Percentiles rank a stretch among this genome's conserved stretches.
Conservation (phyloP, 1,139 yeast genomes). For the Candida glucosophila region DNA sequence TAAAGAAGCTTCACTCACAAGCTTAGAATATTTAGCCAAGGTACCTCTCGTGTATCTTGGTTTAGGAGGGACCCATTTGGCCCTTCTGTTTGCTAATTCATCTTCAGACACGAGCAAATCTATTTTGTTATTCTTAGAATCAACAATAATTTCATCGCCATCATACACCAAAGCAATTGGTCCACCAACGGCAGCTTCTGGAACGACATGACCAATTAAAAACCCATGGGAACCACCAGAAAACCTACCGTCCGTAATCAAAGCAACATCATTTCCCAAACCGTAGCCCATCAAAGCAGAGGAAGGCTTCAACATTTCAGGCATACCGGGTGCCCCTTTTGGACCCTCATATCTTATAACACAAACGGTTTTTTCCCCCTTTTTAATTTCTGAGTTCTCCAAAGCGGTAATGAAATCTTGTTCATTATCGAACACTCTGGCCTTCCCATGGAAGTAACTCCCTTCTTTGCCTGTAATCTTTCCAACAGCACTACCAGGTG, state of each 20-base stretch:
- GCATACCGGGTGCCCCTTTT: slow-evolving; percentile 99
- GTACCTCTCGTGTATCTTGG: slow-evolving; percentile 92
- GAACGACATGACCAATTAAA: slow-evolving; percentile 95
- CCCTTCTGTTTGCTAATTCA: slow-evolving; percentile 64
- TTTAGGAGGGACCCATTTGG: slow-evolving; percentile 68
- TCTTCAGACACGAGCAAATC: slow-evolving; percentile 71
- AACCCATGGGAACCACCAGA: slow-evolving; percentile 98
- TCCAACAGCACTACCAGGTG: slow-evolving; percentile 97
- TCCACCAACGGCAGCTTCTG: slow-evolving; percentile 97
- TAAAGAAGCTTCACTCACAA: slow-evolving; percentile 82
- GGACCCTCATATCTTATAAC: slow-evolving; percentile 97
- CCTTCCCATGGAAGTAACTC: slow-evolving; percentile 85
- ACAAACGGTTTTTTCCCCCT: slow-evolving; percentile 95
- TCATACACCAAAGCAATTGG: slow-evolving; percentile 92
- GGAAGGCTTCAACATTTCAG: slow-evolving; percentile 98
- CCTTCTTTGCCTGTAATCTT: slow-evolving; percentile 99
- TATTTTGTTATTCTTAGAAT: slow-evolving; percentile 82
- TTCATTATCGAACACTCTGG: slow-evolving; percentile 86
- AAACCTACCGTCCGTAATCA: slow-evolving; percentile 95
- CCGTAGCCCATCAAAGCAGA: slow-evolving; percentile 98
- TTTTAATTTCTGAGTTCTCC: slow-evolving; percentile 87
- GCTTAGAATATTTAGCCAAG: slow-evolving; percentile 69
- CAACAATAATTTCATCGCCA: slow-evolving; percentile 88
- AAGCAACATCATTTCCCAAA: slow-evolving; percentile 92
- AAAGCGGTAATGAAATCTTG: slow-evolving; percentile 74